Conservation (phyloP, 495 filamentous ascomycete genomes). For the Pseudevernia furfuracea region DNA sequence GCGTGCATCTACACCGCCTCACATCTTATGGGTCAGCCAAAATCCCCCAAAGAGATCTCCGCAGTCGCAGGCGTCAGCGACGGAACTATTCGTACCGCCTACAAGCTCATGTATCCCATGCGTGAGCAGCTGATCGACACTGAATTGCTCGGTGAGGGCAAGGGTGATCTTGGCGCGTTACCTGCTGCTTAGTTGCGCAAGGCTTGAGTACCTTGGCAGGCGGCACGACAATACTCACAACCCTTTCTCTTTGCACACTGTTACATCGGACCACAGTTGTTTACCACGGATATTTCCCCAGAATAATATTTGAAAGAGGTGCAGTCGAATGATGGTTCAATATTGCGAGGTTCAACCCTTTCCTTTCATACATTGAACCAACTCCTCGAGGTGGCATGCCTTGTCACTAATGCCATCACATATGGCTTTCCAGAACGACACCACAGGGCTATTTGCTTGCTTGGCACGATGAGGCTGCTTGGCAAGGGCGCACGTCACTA, state of each 20-base stretch:
- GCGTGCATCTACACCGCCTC: conserved; percentile 95
- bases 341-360: neutral
- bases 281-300: neutral
- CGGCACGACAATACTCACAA: neutral
- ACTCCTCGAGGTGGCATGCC: neutral
- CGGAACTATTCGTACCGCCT: conserved; percentile 90
- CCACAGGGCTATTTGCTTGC: neutral
- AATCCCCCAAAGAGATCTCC: conserved; percentile 77
- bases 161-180: conserved; percentile 60
- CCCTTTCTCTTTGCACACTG: neutral
- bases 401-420: neutral
- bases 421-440: neutral
- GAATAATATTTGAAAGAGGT: neutral
- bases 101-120: conserved; percentile 72
- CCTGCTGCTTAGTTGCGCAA: conserved; percentile 39
- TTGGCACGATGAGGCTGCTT: neutral
- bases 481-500: neutral
- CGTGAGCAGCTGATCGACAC: conserved; percentile 66
- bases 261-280: neutral
- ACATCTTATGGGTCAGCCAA: conserved; percentile 68
- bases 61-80: conserved; percentile 79
- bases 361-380: neutral
- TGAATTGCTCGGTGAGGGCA: conserved; percentile 63
- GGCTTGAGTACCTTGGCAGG: neutral
- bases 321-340: neutral